Evolutionary conservation across 345 rosid genomes (phyloP), one percentile per base, ranked within the genome.

Genomic region (Arabis hirsuta): DNA sequence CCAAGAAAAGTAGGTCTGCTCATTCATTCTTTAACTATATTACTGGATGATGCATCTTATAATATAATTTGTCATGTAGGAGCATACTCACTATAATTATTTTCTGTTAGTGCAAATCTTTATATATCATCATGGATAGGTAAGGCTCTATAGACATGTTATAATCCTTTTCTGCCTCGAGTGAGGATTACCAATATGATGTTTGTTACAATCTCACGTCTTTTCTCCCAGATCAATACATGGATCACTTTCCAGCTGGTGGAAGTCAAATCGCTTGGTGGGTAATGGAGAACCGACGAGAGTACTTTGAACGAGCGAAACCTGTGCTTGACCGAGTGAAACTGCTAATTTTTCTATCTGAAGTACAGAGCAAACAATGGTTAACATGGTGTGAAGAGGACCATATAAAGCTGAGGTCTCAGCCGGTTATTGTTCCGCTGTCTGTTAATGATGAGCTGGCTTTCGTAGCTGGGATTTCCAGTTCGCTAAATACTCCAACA

Each of bases 201-300:
- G 9, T 60, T 47, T 31, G 19, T 48, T 27, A 67, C 39, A 61
- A 2, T 59, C 27, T 66, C 45, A 2, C 8, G 43, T 57, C 24
- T 63, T 34, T 73, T 74, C 73, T 81, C 82, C 60, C 86, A 92
- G 96, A 93, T 78, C 96, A 90, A 78, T 93, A 90, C 76, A 86
- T 93, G 19, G 81, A 83, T 59, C 95, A 75, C 65, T 90, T 83
- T 79, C 96, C 98, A 39, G 90, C 97, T 77, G 97, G 93, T 60
- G 96, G 93, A 41, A 88, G 95, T 85, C 98, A 94, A 81, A 82
- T 94, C 56, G 91, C 85, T 67, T 94, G 96, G 98, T 94, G 98
- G 98, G 88, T 94, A 48, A 91, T 94, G 98, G 97, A 91, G 81
- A 94, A 94, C 81, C 83, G 96, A 67, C 73, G 85, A 66, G 97